Conservation (phyloP, 257 asterid species). For the Scutellaria galericulata region DNA sequence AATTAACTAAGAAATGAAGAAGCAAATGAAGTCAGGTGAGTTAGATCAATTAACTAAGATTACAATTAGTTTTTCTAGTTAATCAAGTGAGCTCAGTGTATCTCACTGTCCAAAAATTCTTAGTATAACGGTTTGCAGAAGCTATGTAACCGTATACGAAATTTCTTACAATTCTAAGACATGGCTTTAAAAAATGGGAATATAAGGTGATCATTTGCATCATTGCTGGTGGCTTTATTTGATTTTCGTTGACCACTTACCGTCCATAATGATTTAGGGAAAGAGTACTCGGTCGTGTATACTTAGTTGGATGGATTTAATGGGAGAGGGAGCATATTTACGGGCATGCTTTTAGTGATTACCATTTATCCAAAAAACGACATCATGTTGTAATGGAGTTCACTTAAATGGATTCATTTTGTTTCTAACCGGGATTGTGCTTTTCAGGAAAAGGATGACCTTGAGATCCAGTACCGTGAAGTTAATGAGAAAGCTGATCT, state of each 20-base stretch:
- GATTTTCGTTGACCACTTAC: not conserved
- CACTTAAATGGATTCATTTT: slow-evolving; percentile 41
- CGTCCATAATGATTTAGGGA: not conserved
- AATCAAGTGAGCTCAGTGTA: slow-evolving; percentile 18
- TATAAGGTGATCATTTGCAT: slow-evolving; percentile 1
- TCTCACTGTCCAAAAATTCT: slow-evolving; percentile 13
- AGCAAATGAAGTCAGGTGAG: not conserved
- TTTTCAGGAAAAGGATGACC: slow-evolving; percentile 90
- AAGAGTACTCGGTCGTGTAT: not conserved
- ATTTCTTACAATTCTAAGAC: slow-evolving; percentile 4
- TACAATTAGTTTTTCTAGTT: slow-evolving; percentile 24
- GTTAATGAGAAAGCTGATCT: slow-evolving; percentile 81
- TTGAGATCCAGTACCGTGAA: slow-evolving; percentile 83
- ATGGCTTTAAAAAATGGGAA: not conserved
- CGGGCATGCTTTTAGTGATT: slow-evolving; percentile 15
- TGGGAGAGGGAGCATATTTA: not conserved
- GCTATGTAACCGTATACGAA: not conserved
- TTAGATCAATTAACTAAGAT: not conserved
- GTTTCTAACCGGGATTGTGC: slow-evolving; percentile 36
- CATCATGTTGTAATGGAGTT: slow-evolving; percentile 24
- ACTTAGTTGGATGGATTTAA: slow-evolving; percentile 24
- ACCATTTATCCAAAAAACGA: slow-evolving; percentile 2
- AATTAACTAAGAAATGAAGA: slow-evolving; percentile 1
- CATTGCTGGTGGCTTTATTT: slow-evolving; percentile 1
- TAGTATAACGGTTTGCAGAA: slow-evolving; percentile 3